Conservation (phyloP, 2,329 filamentous ascomycete species). For the Aspergillus pseudoterreus region DNA sequence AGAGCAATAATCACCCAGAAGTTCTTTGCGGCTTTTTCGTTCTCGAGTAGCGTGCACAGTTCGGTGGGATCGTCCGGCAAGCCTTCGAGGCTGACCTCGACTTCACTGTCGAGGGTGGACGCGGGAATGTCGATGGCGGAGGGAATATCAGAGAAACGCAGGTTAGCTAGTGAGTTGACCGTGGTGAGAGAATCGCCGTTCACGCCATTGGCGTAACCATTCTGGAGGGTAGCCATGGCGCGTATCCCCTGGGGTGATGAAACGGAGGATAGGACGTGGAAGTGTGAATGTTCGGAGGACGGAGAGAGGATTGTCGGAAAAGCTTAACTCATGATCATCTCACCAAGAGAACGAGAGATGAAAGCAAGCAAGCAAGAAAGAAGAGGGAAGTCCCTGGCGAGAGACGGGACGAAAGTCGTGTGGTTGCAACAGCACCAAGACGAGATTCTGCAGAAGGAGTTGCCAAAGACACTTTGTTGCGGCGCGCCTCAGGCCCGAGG, state of each 20-base stretch:
- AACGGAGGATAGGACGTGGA: background rate
- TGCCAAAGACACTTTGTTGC: constrained; percentile 6
- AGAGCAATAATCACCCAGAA: constrained; percentile 99
- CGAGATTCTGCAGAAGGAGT: constrained; percentile 17
- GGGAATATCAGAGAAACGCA: constrained; percentile 60
- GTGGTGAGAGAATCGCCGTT: constrained; percentile 40
- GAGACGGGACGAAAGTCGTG: constrained; percentile 4
- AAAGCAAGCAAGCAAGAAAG: background rate
- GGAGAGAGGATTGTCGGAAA: constrained; percentile 9
- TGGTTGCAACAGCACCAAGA: constrained; percentile 7
- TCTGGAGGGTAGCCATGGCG: constrained; percentile 50
- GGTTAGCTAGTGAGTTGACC: constrained; percentile 30
- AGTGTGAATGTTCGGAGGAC: constrained; percentile 7
- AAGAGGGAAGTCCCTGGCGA: background rate
- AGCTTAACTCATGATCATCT: constrained; percentile 30
- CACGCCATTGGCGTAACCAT: constrained; percentile 51
- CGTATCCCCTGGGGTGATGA: constrained; percentile 1
- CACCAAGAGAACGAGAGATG: constrained; percentile 1
- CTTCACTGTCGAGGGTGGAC: constrained; percentile 60
- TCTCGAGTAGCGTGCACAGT: constrained; percentile 90
- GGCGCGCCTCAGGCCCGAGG: constrained; percentile 10
- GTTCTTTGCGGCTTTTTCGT: constrained; percentile 82
- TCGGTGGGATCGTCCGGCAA: constrained; percentile 92
- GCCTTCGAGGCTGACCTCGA: constrained; percentile 90
- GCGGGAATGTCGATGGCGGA: constrained; percentile 63